Evolutionary conservation across 2,329 filamentous ascomycete species (phyloP).

Genomic region (Bisporella sp.): DNA sequence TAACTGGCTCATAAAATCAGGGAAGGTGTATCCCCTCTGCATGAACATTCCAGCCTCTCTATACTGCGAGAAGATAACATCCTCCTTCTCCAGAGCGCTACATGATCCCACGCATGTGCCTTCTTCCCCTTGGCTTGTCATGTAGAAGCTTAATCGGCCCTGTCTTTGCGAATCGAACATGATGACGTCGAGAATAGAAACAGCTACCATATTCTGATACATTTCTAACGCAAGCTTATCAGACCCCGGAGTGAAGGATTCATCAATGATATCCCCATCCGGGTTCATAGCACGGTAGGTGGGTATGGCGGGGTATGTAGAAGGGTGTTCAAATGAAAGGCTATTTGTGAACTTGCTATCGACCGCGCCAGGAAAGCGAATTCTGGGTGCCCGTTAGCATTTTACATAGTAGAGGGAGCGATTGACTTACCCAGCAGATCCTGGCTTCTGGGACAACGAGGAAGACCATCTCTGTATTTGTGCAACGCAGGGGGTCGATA

Average conservation of each 20-base stretch:
- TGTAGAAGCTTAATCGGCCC: conserved; percentile 63
- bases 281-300: conserved; percentile 92
- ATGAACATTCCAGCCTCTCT: conserved; percentile 87
- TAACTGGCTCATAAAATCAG: conserved; percentile 91
- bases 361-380: conserved; percentile 78
- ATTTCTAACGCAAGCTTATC: conserved; percentile 21
- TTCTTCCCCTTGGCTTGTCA: conserved; percentile 61
- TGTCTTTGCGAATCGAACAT: conserved; percentile 98
- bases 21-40: conserved; percentile 78
- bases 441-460: conserved; percentile 22
- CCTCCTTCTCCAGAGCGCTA: conserved; percentile 72
- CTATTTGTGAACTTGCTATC: conserved; percentile 85
- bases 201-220: conserved; percentile 54
- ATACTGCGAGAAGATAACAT: conserved; percentile 93
- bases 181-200: conserved; percentile 87
- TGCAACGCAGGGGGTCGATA: not conserved
- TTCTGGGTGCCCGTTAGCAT: conserved; percentile 23
- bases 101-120: conserved; percentile 87
- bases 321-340: conserved; percentile 71
- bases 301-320: conserved; percentile 67
- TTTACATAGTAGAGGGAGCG: not conserved
- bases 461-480: conserved; percentile 18
- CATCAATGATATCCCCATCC: conserved; percentile 76
- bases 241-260: conserved; percentile 50
- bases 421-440: conserved; percentile 18